Evolutionary conservation across 306 rosid genomes (phyloP), one percentile per base, ranked within the genome.

Genomic region (Fragaria ananassa): DNA sequence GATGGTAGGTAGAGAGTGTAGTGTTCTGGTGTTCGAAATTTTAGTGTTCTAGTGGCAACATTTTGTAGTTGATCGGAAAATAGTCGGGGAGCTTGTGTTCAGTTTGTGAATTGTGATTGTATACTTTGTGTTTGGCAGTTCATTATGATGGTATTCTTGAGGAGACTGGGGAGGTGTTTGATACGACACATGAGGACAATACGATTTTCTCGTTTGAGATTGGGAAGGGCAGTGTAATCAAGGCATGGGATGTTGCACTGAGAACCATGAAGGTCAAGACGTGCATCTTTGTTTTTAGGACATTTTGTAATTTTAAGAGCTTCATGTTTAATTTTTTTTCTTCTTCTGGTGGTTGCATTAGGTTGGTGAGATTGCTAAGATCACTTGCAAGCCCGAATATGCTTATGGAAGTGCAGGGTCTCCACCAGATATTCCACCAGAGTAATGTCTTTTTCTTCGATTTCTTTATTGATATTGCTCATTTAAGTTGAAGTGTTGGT

Each of bases 381-480:
- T 95, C 85, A 89, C 88, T 60, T 92, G 99, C 92, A 89, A 86
- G 86, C 96, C 99, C 34, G 97, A 92, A 35, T 92, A 95, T 70
- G 99, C 97, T 47, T 95, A 95, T 75, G 99, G 97, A 23, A 87
- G 87, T 80, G 92, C 96, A 0, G 97, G 99, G 80, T 92, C 97
- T 79, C 99, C 96, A 1, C 99, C 99, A 3, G 97, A 95, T 83
- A 95, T 95, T 61, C 99, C 99, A 51, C 93, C 97, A 76, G 87
- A 87, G 97, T 92, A 94, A 70, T 68, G 37, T 50, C 72, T 10
- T 76, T 10, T 76, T 85, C 21, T 27, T 29, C 74, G 57, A 29
- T 29, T 7, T 29, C 29, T 42, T 56, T 19, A 1, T 45, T 12
- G 4, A 44, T 21, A n/a, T 49, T 37, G 17, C 17, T n/a, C 29